phyloP scores from a whole-genome alignment of 2,329 filamentous ascomycete genomes.

The Cercospora sp. region DNA sequence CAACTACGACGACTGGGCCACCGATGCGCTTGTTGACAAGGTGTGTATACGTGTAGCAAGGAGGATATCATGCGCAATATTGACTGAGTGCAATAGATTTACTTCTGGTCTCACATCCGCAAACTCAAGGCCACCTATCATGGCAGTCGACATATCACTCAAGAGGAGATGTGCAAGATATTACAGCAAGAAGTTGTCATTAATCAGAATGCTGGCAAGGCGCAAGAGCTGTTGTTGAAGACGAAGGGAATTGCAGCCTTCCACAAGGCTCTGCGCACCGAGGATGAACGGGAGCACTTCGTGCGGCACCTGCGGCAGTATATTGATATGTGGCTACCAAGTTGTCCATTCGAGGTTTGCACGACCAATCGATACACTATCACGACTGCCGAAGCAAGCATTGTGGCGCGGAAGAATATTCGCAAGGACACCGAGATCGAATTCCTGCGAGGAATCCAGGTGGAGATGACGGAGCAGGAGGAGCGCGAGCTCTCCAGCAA shows the following conservation, averaged over 20 bases:
- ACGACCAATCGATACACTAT: constrained; percentile 95
- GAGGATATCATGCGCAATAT: constrained; percentile 3
- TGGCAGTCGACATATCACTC: constrained; percentile 73
- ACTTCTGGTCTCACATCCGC: constrained; percentile 94
- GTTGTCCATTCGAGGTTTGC: constrained; percentile 92
- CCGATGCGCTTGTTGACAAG: constrained; percentile 91
- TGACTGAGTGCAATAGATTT: constrained; percentile 61
- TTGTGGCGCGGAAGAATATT: constrained; percentile 78
- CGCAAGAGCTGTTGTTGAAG: constrained; percentile 70
- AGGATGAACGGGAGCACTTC: constrained; percentile 84
- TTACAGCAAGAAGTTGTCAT: constrained; percentile 69
- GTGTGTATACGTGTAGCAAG: constrained; percentile 57
- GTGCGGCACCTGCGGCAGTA: constrained; percentile 83
- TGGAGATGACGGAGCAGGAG: constrained; percentile 88
- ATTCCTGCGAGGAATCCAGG: constrained; percentile 87
- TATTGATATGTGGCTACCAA: constrained; percentile 86
- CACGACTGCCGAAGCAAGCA: constrained; percentile 80
- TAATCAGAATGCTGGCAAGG: constrained; percentile 67
- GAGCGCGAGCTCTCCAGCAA: constrained; percentile 80
- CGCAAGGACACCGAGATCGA: constrained; percentile 82
- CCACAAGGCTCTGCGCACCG: constrained; percentile 61
- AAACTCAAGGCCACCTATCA: constrained; percentile 90
- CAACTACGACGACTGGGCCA: constrained; percentile 92
- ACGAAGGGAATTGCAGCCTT: constrained; percentile 75
- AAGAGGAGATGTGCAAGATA: constrained; percentile 61